Evolutionary conservation across 345 rosid genomes (phyloP).

Genomic region (Euphorbia lathyris): DNA sequence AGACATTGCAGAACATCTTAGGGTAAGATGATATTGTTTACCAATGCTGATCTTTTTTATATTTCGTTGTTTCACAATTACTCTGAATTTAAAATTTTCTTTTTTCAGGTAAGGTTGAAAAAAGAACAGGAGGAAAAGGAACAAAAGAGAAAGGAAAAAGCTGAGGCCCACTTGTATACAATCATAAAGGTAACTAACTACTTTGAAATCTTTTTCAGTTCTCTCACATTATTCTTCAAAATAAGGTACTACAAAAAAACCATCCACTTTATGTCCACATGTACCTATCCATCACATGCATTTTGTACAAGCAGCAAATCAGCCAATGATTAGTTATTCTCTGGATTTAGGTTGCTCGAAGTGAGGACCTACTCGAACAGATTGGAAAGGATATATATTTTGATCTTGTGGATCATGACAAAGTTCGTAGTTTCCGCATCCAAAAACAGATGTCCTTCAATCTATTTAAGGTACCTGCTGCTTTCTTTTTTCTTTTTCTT

Average conservation of each 20-base stretch:
- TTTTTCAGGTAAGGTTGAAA: slow-evolving; percentile 70
- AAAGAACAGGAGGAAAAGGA: slow-evolving; percentile 97
- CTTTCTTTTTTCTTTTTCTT: neutral
- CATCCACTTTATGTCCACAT: neutral
- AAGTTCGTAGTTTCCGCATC: slow-evolving; percentile 82
- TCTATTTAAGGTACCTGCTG: slow-evolving; percentile 63
- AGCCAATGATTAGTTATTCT: neutral
- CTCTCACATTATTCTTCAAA: neutral
- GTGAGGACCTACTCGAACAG: slow-evolving; percentile 46
- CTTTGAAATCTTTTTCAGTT: neutral
- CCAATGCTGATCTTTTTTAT: neutral
- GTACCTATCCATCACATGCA: neutral
- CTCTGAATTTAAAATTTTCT: neutral
- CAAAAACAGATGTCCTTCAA: slow-evolving; percentile 79
- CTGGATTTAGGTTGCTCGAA: slow-evolving; percentile 42
- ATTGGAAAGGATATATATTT: slow-evolving; percentile 40
- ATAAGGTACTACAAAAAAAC: too few species aligned
- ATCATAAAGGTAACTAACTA: slow-evolving; percentile 72
- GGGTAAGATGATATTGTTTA: slow-evolving; percentile 58
- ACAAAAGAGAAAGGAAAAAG: slow-evolving; percentile 83
- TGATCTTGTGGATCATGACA: slow-evolving; percentile 61
- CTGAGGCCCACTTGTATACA: slow-evolving; percentile 89
- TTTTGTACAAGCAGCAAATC: neutral
- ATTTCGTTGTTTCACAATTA: neutral
- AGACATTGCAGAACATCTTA: slow-evolving; percentile 93